A percentile compares a stretch with the other conserved stretches of the same genome.
Conservation (phyloP, 257 asterid species). For the Petrea volubilis region DNA sequence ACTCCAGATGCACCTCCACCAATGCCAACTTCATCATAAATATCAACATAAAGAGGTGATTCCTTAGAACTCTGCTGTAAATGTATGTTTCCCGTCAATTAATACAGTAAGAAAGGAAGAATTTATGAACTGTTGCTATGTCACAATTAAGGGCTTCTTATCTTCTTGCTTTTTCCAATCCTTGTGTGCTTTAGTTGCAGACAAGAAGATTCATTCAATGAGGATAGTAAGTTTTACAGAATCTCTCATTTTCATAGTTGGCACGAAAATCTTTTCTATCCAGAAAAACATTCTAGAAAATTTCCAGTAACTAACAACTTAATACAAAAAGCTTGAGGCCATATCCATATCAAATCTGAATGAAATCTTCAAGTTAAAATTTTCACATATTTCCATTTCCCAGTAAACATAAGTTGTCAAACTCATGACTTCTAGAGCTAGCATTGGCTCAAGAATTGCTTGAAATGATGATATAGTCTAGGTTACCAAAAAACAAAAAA, state of each 20-base stretch:
- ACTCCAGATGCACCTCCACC: constrained; percentile 99
- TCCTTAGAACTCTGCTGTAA: constrained; percentile 70
- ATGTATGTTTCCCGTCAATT: constrained; percentile 23
- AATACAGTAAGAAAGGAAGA: constrained; percentile 14
- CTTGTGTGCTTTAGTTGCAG: neutral
- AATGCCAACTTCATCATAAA: constrained; percentile 85
- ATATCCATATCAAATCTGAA: neutral
- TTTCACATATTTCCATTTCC: neutral
- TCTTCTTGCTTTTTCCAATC: neutral
- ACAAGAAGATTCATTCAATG: neutral
- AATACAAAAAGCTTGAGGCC: neutral
- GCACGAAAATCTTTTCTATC: neutral
- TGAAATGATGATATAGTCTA: neutral
- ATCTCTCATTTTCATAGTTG: neutral
- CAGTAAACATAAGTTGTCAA: neutral
- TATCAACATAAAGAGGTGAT: constrained; percentile 58
- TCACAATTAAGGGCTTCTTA: neutral
- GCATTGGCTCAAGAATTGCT: neutral
- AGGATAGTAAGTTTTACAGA: neutral
- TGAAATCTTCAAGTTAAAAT: neutral
- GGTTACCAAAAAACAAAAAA: neutral
- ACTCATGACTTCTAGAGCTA: neutral
- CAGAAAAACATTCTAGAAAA: neutral
- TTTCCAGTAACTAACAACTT: neutral
- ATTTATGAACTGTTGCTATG: neutral